Percentiles rank a stretch among this genome's conserved stretches.
Conservation (phyloP, 2,329 filamentous ascomycete species). For the Leptosphaerulina australis region DNA sequence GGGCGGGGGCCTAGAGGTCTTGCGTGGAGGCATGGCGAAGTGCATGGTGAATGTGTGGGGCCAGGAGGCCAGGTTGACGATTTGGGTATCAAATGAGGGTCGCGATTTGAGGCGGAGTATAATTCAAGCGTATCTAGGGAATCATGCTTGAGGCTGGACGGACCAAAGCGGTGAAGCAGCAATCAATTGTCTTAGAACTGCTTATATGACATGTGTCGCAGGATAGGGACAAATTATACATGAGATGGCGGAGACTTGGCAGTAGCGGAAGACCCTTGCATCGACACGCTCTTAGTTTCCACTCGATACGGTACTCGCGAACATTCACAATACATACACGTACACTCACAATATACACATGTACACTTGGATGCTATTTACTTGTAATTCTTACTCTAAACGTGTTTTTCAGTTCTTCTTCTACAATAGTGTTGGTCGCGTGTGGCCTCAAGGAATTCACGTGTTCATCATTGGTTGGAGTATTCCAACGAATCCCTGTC, state of each 20-base stretch:
- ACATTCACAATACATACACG: constrained; percentile 6
- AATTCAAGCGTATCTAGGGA: constrained; percentile 16
- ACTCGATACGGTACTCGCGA: constrained; percentile 10
- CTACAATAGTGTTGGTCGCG: too few relatives aligned
- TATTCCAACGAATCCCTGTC: not conserved
- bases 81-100: constrained; percentile 1
- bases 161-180: constrained; percentile 4
- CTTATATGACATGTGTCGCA: constrained; percentile 15
- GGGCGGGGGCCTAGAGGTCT: constrained; percentile 75
- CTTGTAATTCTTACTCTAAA: not conserved
- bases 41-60: constrained; percentile 63
- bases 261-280: constrained; percentile 9
- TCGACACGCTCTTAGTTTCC: constrained; percentile 7
- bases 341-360: too few relatives aligned
- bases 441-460: not conserved
- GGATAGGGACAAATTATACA: constrained; percentile 15
- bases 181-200: constrained; percentile 4
- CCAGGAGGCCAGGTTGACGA: constrained; percentile 15
- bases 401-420: not conserved
- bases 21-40: constrained; percentile 86
- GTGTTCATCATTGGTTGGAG: not conserved
- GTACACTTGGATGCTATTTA: not conserved
- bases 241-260: constrained; percentile 9
- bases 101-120: constrained; percentile 1
- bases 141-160: constrained; percentile 22